phyloP scores from a whole-genome alignment of 2,329 filamentous ascomycete genomes.

The Cordyceps javanica region DNA sequence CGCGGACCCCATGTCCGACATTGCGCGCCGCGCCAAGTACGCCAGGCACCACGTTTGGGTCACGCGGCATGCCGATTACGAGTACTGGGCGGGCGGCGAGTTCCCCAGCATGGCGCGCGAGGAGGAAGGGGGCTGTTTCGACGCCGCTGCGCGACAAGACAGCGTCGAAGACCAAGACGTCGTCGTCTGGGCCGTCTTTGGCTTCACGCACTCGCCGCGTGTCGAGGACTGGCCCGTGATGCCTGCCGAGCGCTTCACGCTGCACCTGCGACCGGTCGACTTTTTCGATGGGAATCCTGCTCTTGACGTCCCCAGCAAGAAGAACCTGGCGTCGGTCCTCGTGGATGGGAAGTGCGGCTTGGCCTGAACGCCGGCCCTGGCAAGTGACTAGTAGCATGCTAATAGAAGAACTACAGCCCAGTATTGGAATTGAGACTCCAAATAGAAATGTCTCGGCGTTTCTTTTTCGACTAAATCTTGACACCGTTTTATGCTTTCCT shows the following conservation, averaged over 20 bases:
- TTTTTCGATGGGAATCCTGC: conserved; percentile 47
- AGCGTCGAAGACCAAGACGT: conserved; percentile 42
- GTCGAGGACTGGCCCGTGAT: conserved; percentile 65
- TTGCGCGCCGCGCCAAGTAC: conserved; percentile 36
- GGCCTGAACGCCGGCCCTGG: no score
- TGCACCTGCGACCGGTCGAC: conserved; percentile 46
- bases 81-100: conserved; percentile 34
- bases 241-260: conserved; percentile 52
- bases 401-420: no score
- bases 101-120: conserved; percentile 27
- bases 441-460: no score
- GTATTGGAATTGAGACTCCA: no score
- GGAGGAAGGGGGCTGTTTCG: conserved; percentile 23
- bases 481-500: no score
- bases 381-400: no score
- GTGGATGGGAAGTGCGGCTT: no score
- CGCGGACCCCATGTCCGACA: conserved; percentile 32
- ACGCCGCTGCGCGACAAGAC: no score
- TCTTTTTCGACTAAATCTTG: no score
- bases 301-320: conserved; percentile 33
- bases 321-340: no score
- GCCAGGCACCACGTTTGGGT: conserved; percentile 39
- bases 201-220: conserved; percentile 59
- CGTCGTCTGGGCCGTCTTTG: conserved; percentile 52
- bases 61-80: conserved; percentile 23